phyloP scores from a whole-genome alignment of 768 basidiomycete genomes.

The Lentinus tigrinus region DNA sequence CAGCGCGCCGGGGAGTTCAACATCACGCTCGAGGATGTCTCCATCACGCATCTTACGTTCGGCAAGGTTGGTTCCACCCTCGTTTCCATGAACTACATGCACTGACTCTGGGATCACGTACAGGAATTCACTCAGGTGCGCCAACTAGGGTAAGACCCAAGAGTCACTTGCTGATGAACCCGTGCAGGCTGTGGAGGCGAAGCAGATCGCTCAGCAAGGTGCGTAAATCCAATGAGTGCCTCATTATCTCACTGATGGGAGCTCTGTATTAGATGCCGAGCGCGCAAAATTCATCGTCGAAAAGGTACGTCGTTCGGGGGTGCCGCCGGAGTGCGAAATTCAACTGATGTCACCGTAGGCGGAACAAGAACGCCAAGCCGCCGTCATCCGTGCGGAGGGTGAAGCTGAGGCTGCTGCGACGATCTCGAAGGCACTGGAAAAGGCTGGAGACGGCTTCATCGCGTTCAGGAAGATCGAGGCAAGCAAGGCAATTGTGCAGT shows the following conservation, averaged over 20 bases:
- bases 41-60: conserved; percentile 89
- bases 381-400: conserved; percentile 96
- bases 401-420: conserved; percentile 97
- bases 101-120: conserved; percentile 5
- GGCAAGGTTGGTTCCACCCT: conserved; percentile 57
- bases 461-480: conserved; percentile 96
- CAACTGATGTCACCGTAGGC: conserved; percentile 51
- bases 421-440: conserved; percentile 86
- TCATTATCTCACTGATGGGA: background rate
- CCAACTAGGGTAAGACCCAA: conserved; percentile 7
- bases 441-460: conserved; percentile 95
- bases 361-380: conserved; percentile 98
- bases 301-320: conserved; percentile 58
- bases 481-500: conserved; percentile 93
- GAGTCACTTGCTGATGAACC: background rate
- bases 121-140: conserved; percentile 82
- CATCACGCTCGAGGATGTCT: conserved; percentile 94
- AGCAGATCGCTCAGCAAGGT: conserved; percentile 99
- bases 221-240: conserved; percentile 13
- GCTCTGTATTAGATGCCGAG: conserved; percentile 74
- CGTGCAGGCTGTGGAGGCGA: conserved; percentile 90
- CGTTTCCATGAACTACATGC: background rate
- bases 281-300: conserved; percentile 99
- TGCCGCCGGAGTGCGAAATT: background rate
- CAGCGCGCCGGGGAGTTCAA: conserved; percentile 96